A percentile compares a stretch with the other conserved stretches of the same genome.
Evolutionary conservation across 257 asterid species (phyloP).

Genomic region (Nicotiana tomentosiformis): DNA sequence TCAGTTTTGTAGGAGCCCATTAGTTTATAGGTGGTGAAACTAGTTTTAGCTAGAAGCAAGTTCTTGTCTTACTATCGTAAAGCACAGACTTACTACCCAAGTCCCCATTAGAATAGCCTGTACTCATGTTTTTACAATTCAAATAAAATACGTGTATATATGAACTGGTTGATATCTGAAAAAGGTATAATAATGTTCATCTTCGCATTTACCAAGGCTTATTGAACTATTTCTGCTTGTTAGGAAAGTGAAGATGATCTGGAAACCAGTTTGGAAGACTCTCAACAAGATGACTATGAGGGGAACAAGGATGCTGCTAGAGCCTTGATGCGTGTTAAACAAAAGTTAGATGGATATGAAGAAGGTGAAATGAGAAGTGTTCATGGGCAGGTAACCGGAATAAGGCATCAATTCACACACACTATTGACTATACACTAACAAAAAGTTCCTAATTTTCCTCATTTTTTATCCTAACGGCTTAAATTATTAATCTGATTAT

Average conservation of each 20-base stretch:
- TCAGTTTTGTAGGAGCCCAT: not conserved
- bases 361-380: constrained; percentile 96
- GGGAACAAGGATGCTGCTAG: constrained; percentile 99
- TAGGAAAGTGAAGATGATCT: constrained; percentile 79
- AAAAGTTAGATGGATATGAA: constrained; percentile 98
- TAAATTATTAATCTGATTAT: not conserved
- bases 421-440: not conserved
- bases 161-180: not conserved
- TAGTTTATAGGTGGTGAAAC: not conserved
- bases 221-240: not conserved
- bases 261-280: constrained; percentile 62
- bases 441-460: not conserved
- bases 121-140: not conserved
- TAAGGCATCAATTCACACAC: constrained; percentile 2
- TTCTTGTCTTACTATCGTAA: not conserved
- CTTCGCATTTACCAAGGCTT: not conserved
- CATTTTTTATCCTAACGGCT: not conserved
- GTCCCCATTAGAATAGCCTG: not conserved
- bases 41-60: not conserved
- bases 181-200: not conserved
- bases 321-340: constrained; percentile 94
- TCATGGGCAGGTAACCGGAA: constrained; percentile 72
- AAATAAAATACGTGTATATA: not conserved
- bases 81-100: not conserved
- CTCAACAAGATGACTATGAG: constrained; percentile 67